Base-by-base conservation (phyloP, 441 rosid species). In the Lepidium campestre region DNA sequence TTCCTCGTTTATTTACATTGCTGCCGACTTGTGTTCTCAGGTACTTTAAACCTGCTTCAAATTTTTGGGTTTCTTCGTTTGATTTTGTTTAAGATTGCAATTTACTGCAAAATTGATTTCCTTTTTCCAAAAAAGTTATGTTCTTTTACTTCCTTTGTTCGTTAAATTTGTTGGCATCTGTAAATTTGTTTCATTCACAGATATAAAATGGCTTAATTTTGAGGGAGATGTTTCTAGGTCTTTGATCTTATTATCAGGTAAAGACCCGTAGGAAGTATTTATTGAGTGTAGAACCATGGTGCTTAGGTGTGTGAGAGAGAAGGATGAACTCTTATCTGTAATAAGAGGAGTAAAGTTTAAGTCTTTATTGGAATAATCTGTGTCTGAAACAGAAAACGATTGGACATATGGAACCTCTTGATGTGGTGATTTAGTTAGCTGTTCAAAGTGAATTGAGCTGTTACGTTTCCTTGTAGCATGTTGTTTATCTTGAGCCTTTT, bases 11-110 rank as follows among this genome's bases (percentile, higher is more conserved):
- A 84, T 87, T 64, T 93, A 91, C 73, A 68, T 75, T 5, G 96
- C 93, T 18, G 91, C 93, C 14, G 96, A 89, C 73, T 75, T 93
- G 72, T 87, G 97, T n/a, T 80, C 97, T 75, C 97, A 93, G 99
- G 96, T 89, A 54, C 41, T 37, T 15, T 2, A 1, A 7, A 34
- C 2, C 7, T 15, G 17, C 19, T 48, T 59, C 19, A 47, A 9
- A 5, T 13, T 53, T 52, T 29, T 6, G 34, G 47, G 18, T 23
- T 44, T 47, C 2, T 10, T 13, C 6, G 54, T 12, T 6, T 23
- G 15, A 7, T 42, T 36, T 58, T 36, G 19, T 60, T 7, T 29
- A 7, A 17, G 4, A 27, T 50, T 25, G 1, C 1, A 23, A 18
- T 50, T 34, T 22, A 12, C 13, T 20, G 27, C 37, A 34, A 56